Conservation (phyloP, 2,329 filamentous ascomycete species). For the Cercospora sp. region DNA sequence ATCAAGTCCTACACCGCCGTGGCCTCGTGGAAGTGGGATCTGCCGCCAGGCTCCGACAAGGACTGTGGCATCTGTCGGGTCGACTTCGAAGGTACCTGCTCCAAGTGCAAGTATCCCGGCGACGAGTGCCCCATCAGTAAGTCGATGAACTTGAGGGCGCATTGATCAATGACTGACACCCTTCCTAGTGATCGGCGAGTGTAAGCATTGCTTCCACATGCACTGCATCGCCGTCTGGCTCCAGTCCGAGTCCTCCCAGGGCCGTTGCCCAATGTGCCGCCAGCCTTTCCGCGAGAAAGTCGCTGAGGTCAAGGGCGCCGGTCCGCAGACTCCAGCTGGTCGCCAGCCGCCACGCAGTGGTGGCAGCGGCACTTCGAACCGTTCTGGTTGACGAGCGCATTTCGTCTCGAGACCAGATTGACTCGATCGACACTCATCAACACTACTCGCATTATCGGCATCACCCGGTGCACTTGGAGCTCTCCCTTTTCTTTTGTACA, state of each 20-base stretch:
- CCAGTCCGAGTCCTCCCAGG: constrained; percentile 87
- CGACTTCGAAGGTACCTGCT: constrained; percentile 96
- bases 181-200: constrained; percentile 81
- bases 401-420: background rate
- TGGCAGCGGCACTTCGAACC: background rate
- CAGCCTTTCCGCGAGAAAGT: constrained; percentile 58
- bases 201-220: constrained; percentile 97
- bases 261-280: constrained; percentile 96
- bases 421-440: background rate
- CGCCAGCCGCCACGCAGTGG: constrained; percentile 4
- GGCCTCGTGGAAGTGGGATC: constrained; percentile 96
- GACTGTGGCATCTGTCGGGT: constrained; percentile 98
- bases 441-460: background rate
- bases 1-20: constrained; percentile 93
- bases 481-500: background rate
- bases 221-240: constrained; percentile 97
- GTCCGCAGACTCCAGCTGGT: constrained; percentile 18
- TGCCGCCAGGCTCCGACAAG: constrained; percentile 79
- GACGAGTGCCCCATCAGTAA: constrained; percentile 90
- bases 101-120: constrained; percentile 95
- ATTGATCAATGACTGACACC: constrained; percentile 20
- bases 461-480: background rate
- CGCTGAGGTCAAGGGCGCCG: constrained; percentile 23
- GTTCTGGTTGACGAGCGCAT: background rate
- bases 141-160: constrained; percentile 39